A percentile compares a stretch with the other conserved stretches of the same genome.
These are phyloP conservation scores for Suhomyces atakaporum DNA, from an alignment of 1,139 yeast species.

Conservation along the genomic window DNA sequence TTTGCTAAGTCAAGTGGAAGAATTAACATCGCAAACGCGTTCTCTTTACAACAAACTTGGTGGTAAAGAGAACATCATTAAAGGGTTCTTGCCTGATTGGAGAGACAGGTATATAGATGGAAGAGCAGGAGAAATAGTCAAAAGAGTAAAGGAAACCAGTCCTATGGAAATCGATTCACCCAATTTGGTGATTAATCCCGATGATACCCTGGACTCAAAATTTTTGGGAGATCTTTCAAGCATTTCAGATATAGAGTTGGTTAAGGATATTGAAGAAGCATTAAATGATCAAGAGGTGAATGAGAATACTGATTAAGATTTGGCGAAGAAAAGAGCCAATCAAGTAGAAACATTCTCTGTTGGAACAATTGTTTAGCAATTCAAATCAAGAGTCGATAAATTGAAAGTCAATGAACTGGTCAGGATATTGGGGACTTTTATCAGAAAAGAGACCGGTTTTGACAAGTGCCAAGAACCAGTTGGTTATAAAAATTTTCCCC, in stretches of 20 bases:
- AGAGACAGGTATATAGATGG: constrained; percentile 24
- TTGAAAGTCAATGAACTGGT: too few relatives aligned
- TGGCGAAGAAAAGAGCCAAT: too few relatives aligned
- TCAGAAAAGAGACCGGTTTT: too few relatives aligned
- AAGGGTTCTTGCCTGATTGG: constrained; percentile 16
- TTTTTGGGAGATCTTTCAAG: constrained; percentile 7
- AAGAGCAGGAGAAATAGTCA: constrained; percentile 20
- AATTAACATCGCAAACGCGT: constrained; percentile 40
- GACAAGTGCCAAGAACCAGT: too few relatives aligned
- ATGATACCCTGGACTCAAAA: constrained; percentile 6
- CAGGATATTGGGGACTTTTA: too few relatives aligned
- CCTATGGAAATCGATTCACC: constrained; percentile 6
- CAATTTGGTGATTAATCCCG: constrained; percentile 4
- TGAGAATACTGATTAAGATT: too few relatives aligned
- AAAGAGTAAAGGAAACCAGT: constrained; percentile 15
- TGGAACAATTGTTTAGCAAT: too few relatives aligned
- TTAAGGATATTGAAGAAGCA: constrained; percentile 8
- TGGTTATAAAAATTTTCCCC: too few relatives aligned
- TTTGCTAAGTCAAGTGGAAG: constrained; percentile 42
- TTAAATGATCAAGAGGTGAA: constrained; percentile 1
- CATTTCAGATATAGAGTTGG: constrained; percentile 9
- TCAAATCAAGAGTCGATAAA: too few relatives aligned
- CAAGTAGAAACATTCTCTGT: too few relatives aligned
- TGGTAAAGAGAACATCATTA: constrained; percentile 10
- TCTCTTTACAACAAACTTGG: constrained; percentile 36